Percentiles rank a stretch among this genome's conserved stretches.
phyloP scores from a whole-genome alignment of 805 yeast genomes.

The Wickerhamiella alocasiicola region DNA sequence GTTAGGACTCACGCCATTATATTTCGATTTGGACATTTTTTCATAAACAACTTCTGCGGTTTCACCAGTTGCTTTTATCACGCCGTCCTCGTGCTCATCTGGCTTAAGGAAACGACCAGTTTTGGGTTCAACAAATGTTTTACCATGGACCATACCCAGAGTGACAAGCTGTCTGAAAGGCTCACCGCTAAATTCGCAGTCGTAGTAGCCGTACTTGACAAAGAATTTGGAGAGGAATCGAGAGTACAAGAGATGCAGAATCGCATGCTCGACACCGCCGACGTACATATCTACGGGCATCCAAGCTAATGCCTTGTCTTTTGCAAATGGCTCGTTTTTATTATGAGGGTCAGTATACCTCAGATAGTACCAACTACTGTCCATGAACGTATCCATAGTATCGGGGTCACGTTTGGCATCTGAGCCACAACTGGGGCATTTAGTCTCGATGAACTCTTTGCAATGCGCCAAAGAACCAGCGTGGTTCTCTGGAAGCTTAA shows the following conservation, averaged over 20 bases:
- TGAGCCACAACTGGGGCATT: conserved; percentile 66
- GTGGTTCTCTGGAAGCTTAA: conserved; percentile 47
- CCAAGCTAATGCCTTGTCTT: conserved; percentile 35
- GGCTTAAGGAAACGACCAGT: conserved; percentile 69
- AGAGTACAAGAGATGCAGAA: conserved; percentile 75
- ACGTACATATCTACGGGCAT: conserved; percentile 85
- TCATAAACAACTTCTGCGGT: conserved; percentile 53
- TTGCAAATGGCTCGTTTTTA: conserved; percentile 38
- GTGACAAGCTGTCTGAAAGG: conserved; percentile 74
- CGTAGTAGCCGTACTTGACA: conserved; percentile 39
- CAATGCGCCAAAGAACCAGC: conserved; percentile 60
- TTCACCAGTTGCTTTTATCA: conserved; percentile 38
- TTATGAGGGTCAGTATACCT: conserved; percentile 72
- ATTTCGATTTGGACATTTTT: conserved; percentile 94
- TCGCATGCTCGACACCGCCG: conserved; percentile 97
- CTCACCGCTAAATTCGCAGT: conserved; percentile 43
- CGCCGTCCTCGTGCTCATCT: conserved; percentile 40
- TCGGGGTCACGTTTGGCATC: conserved; percentile 83
- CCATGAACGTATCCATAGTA: conserved; percentile 98
- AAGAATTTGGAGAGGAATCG: conserved; percentile 77
- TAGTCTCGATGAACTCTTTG: conserved; percentile 54
- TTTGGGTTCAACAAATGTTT: conserved; percentile 59
- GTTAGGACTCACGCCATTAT: conserved; percentile 86
- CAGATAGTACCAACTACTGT: conserved; percentile 92
- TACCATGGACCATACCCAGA: conserved; percentile 98